phyloP scores from a whole-genome alignment of 2,329 filamentous ascomycete species.

The Calycina herbarum region DNA sequence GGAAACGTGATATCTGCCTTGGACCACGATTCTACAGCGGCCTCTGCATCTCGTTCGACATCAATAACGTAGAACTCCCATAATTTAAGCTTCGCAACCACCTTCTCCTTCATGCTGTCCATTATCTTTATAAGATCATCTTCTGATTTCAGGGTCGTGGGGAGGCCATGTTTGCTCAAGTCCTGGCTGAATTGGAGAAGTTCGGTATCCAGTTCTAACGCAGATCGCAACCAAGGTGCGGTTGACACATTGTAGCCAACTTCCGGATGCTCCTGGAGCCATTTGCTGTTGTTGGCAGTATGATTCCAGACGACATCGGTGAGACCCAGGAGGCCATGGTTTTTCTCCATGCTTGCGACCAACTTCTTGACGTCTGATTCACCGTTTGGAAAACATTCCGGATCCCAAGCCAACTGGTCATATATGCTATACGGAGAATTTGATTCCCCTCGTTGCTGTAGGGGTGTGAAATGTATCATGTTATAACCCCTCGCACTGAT shows the following conservation, averaged over 20 bases:
- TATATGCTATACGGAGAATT: constrained; percentile 98
- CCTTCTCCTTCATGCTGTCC: constrained; percentile 78
- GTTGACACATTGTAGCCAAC: constrained; percentile 93
- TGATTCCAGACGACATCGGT: constrained; percentile 99
- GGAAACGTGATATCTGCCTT: constrained; percentile 57
- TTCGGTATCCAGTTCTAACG: constrained; percentile 75
- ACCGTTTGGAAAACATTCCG: constrained; percentile 76
- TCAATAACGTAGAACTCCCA: constrained; percentile 95
- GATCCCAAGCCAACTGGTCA: constrained; percentile 87
- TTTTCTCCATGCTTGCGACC: constrained; percentile 77
- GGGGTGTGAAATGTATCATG: constrained; percentile 96
- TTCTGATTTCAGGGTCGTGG: constrained; percentile 67
- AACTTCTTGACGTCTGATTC: constrained; percentile 78
- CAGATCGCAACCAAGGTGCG: constrained; percentile 73
- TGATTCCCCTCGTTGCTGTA: constrained; percentile 83
- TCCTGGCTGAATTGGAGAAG: constrained; percentile 65
- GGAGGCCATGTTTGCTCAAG: constrained; percentile 68
- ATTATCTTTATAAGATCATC: constrained; percentile 81
- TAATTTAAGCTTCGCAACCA: constrained; percentile 73
- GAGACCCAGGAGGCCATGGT: constrained; percentile 81
- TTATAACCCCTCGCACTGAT: constrained; percentile 94
- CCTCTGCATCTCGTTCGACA: constrained; percentile 69
- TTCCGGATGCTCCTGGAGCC: constrained; percentile 92
- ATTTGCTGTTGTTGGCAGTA: constrained; percentile 91
- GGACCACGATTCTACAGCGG: constrained; percentile 71